Percentiles rank a stretch among this genome's conserved stretches.
These are phyloP conservation scores for Pichiaceae sp. DNA, from an alignment of 1,139 yeast genomes.

Conservation along the genomic window DNA sequence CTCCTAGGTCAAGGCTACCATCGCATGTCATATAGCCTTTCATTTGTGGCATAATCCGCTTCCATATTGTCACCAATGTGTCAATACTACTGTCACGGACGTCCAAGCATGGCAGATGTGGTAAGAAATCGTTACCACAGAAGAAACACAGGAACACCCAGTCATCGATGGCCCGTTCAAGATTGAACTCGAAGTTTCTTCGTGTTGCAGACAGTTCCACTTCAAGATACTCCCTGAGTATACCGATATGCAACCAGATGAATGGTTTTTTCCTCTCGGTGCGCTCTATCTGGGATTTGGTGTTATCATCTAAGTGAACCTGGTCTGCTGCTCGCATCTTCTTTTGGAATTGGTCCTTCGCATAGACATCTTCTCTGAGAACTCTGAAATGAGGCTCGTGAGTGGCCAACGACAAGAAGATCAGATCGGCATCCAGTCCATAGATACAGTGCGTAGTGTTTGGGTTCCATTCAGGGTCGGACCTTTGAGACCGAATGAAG, in stretches of 20 bases:
- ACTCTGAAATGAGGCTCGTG: constrained; percentile 97
- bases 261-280: constrained; percentile 75
- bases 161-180: constrained; percentile 95
- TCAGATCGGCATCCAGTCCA: constrained; percentile 96
- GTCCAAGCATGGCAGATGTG: constrained; percentile 90
- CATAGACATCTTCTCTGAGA: constrained; percentile 93
- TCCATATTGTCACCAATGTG: constrained; percentile 75
- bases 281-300: constrained; percentile 43
- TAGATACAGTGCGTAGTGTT: constrained; percentile 91
- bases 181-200: constrained; percentile 66
- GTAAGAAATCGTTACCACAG: constrained; percentile 97
- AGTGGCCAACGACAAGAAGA: constrained; percentile 88
- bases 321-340: constrained; percentile 43
- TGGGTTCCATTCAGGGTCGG: constrained; percentile 79
- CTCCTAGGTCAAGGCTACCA: constrained; percentile 66
- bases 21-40: constrained; percentile 83
- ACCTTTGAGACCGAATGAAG: constrained; percentile 77
- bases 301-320: constrained; percentile 52
- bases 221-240: constrained; percentile 79
- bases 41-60: constrained; percentile 54
- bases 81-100: constrained; percentile 94
- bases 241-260: constrained; percentile 86
- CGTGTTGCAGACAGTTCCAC: constrained; percentile 71
- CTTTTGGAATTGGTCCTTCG: constrained; percentile 46
- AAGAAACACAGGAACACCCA: constrained; percentile 99